Conservation (phyloP, 192 early-diverging fungal genomes). For the Rhizophagus clarus region DNA sequence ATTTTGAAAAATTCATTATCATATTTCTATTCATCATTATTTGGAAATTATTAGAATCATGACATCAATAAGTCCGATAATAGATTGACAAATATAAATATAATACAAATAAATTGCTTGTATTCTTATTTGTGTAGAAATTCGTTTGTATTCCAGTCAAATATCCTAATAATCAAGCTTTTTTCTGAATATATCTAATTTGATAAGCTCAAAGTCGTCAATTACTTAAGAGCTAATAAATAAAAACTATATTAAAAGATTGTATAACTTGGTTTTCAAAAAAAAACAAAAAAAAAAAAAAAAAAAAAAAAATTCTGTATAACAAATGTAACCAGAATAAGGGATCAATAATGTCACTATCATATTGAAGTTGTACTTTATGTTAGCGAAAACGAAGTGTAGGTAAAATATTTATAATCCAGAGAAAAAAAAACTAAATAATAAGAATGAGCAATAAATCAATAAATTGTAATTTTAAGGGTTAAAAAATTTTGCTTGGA, state of each 20-base stretch:
- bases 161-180: neutral
- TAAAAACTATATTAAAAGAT: neutral
- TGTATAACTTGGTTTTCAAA: neutral
- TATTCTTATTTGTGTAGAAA: too few species aligned
- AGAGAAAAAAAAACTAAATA: neutral
- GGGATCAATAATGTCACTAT: neutral
- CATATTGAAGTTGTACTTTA: neutral
- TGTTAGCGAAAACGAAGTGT: neutral
- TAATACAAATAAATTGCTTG: neutral
- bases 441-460: neutral
- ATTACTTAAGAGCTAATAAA: neutral
- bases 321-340: neutral
- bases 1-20: neutral
- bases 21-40: neutral
- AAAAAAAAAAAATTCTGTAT: neutral
- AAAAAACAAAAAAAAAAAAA: neutral
- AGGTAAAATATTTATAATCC: neutral
- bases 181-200: neutral
- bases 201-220: neutral
- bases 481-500: too few species aligned
- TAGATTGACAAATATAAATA: neutral
- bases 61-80: neutral
- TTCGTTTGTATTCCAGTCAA: neutral
- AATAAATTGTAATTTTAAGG: neutral
- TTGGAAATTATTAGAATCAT: neutral